These are phyloP conservation scores for Leishmania gerbilli DNA, from an alignment of 208 protist genomes.

Conservation along the genomic window DNA sequence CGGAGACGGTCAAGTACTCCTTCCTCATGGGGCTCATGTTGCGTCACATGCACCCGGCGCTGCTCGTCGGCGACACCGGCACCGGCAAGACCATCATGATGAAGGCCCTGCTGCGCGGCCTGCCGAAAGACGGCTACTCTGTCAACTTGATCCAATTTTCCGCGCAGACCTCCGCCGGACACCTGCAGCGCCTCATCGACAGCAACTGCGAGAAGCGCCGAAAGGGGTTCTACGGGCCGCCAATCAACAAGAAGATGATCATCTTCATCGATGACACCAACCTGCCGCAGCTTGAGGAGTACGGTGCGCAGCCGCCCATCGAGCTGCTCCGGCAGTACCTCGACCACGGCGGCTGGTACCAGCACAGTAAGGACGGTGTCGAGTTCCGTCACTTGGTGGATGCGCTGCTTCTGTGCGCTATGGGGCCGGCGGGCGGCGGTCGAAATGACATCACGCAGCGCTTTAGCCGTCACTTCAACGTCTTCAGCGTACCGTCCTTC, in stretches of 20 bases:
- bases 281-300: constrained; percentile 95
- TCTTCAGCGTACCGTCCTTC: constrained; percentile 91
- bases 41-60: constrained; percentile 65
- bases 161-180: constrained; percentile 92
- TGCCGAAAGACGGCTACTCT: constrained; percentile 82
- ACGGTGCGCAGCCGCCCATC: constrained; percentile 96
- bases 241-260: constrained; percentile 94
- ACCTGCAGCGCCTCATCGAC: constrained; percentile 95
- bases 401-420: constrained; percentile 92
- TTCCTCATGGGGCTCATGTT: constrained; percentile 92
- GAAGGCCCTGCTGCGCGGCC: constrained; percentile 81
- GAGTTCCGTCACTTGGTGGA: constrained; percentile 91
- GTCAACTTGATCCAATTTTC: constrained; percentile 95
- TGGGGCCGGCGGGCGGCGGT: constrained; percentile 96
- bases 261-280: constrained; percentile 98
- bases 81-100: constrained; percentile 97
- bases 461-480: constrained; percentile 96
- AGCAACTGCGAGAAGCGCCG: constrained; percentile 93
- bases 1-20: constrained; percentile 92
- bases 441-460: constrained; percentile 94
- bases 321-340: constrained; percentile 97
- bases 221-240: constrained; percentile 95
- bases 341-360: constrained; percentile 97
- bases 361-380: constrained; percentile 92
- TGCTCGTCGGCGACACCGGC: constrained; percentile 95